These are phyloP conservation scores for Peziza echinospora DNA, from an alignment of 495 filamentous ascomycete genomes.

Conservation along the genomic window DNA sequence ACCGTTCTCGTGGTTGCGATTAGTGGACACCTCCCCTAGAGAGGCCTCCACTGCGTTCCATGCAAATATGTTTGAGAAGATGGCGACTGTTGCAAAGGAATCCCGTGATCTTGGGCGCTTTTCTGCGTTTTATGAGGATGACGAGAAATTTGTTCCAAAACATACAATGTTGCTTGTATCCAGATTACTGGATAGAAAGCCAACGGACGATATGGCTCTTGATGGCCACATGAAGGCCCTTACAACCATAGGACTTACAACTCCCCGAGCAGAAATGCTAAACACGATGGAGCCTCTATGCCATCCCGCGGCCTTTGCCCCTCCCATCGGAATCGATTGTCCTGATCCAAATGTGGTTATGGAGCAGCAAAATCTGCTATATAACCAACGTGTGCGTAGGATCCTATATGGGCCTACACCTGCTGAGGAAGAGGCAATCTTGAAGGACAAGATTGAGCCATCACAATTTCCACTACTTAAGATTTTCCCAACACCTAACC, in stretches of 20 bases:
- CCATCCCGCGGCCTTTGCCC: conserved; percentile 54
- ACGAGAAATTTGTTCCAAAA: conserved; percentile 38
- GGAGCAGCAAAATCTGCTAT: conserved; percentile 55
- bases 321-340: conserved; percentile 61
- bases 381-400: conserved; percentile 54
- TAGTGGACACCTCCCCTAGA: conserved; percentile 51
- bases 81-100: conserved; percentile 2
- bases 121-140: conserved; percentile 39
- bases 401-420: conserved; percentile 45
- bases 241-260: conserved; percentile 44
- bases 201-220: conserved; percentile 45
- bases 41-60: conserved; percentile 47
- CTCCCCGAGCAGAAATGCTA: conserved; percentile 42
- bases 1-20: conserved; percentile 78
- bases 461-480: conserved; percentile 37
- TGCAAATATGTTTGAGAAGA: conserved; percentile 32
- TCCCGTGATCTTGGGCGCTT: conserved; percentile 20
- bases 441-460: conserved; percentile 45
- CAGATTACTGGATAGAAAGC: conserved; percentile 41
- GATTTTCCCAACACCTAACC: conserved; percentile 54
- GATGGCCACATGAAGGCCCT: conserved; percentile 54
- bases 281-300: conserved; percentile 58
- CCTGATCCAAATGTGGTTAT: conserved; percentile 40
- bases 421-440: conserved; percentile 47
- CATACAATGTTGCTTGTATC: conserved; percentile 66